Evolutionary conservation across 306 rosid genomes (phyloP).

Genomic region (Casuarina equisetifolia): DNA sequence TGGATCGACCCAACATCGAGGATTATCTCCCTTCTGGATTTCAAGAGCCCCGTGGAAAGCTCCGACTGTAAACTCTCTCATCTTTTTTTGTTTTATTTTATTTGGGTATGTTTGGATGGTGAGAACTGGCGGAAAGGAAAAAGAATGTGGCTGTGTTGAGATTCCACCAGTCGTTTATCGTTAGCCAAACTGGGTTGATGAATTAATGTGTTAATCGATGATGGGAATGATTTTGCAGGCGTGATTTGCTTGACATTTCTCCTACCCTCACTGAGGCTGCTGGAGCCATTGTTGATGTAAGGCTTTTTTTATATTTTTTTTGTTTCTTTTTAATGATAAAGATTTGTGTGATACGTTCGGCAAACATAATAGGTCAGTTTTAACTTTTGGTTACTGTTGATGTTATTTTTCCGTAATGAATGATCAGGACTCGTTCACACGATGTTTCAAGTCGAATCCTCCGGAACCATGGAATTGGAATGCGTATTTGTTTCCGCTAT

Average conservation of each 20-base stretch:
- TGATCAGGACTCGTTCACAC: conserved; percentile 80
- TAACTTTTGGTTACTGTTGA: background rate
- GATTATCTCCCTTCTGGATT: conserved; percentile 93
- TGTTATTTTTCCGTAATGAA: background rate
- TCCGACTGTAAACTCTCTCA: conserved; percentile 55
- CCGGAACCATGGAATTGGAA: conserved; percentile 99
- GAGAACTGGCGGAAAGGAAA: background rate
- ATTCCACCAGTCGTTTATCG: background rate
- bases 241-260: conserved; percentile 85
- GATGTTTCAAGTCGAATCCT: conserved; percentile 97
- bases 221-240: conserved; percentile 43
- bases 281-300: conserved; percentile 93
- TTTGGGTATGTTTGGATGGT: conserved; percentile 8
- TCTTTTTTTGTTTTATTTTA: background rate
- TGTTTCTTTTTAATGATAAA: background rate
- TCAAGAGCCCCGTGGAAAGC: conserved; percentile 81
- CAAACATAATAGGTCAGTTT: background rate
- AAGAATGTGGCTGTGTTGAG: background rate
- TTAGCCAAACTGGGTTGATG: background rate
- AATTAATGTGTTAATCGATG: background rate
- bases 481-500: conserved; percentile 84
- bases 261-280: conserved; percentile 93
- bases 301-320: conserved; percentile 7
- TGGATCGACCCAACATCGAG: conserved; percentile 90
- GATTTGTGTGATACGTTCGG: background rate